Evolutionary conservation across 257 asterid genomes (phyloP).

Genomic region (Nemophila menziesii): DNA sequence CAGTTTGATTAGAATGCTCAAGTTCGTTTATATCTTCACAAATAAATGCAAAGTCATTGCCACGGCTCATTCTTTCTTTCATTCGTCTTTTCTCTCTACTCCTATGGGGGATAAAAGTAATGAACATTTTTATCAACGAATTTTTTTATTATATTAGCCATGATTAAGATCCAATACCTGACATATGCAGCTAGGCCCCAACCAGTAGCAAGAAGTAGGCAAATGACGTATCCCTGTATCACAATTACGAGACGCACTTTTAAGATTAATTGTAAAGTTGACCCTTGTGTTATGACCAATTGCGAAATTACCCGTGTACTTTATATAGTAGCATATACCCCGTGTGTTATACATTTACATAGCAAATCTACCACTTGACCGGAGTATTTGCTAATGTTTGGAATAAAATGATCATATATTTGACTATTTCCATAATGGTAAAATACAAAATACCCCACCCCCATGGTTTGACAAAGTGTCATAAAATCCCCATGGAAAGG

Average conservation of each 20-base stretch:
- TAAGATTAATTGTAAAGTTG: too few relatives aligned
- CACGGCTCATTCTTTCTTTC: conserved; percentile 39
- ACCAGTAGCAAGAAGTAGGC: conserved; percentile 86
- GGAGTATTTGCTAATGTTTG: too few relatives aligned
- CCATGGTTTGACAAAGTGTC: too few relatives aligned
- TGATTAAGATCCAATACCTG: conserved; percentile 38
- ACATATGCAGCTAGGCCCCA: conserved; percentile 89
- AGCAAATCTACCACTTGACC: too few relatives aligned
- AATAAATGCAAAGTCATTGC: conserved; percentile 73
- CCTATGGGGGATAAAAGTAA: conserved; percentile 35
- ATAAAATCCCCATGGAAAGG: too few relatives aligned
- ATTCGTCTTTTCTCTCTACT: conserved; percentile 64
- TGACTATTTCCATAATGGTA: too few relatives aligned
- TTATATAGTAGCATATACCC: too few relatives aligned
- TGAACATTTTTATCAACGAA: conserved; percentile 6
- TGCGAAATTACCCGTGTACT: too few relatives aligned
- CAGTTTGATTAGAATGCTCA: conserved; percentile 68
- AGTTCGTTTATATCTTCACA: conserved; percentile 60
- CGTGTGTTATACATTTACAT: too few relatives aligned
- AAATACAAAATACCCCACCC: too few relatives aligned
- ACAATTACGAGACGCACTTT: background rate
- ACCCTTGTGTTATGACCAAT: too few relatives aligned
- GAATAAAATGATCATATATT: too few relatives aligned
- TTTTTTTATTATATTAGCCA: conserved; percentile 4
- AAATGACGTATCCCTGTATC: conserved; percentile 68